Evolutionary conservation across 805 yeast species (phyloP), one percentile per base, ranked within the genome.

Genomic region (Teunomyces funiuensis): DNA sequence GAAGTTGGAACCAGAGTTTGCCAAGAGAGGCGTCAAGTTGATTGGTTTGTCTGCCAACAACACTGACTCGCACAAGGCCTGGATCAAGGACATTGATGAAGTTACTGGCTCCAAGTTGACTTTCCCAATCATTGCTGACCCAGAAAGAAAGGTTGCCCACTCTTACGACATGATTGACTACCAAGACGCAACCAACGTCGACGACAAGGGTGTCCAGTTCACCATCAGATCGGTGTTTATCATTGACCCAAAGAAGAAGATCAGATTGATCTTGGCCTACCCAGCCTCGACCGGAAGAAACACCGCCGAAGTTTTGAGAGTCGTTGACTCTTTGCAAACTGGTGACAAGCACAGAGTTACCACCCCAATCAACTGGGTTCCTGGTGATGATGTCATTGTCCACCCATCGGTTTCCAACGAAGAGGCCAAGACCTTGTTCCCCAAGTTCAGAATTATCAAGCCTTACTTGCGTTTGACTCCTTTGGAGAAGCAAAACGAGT

Each of bases 231-330:
- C 95, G 11, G 96, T 89, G 44, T 90, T 84, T 73, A 71, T 89
- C 65, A 88, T 89, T 63, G 97, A 89, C 68, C 97, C 97, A 52
- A 62, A 72, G 54, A 90, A 89, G 79, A 89, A 85, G 70, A 82
- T 90, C 60, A 83, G 97, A 72, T 76, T 88, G 60, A 82, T 84
- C 52, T 67, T 90, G 73, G 79, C 91, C 16, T 89, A 89, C 76
- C 97, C 97, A 44, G 93, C 97, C 45, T 84, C 95, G 34, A 82
- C 87, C 47, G 97, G 97, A 63, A 85, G 97, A 77, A 89, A 90
- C 82, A 79, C 96, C 47, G 79, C 86, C 44, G 97, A 89, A 75
- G 91, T 89, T 27, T 75, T 90, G 66, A 85, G 97, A 72, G 95
- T 85, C 43, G 71, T 89, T 50, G 96, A 88, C 63, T 85, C 96